A percentile compares a stretch with the other conserved stretches of the same genome.
These are phyloP conservation scores for Cladosporium colombiae DNA, from an alignment of 2,329 filamentous ascomycete species.

Conservation along the genomic window DNA sequence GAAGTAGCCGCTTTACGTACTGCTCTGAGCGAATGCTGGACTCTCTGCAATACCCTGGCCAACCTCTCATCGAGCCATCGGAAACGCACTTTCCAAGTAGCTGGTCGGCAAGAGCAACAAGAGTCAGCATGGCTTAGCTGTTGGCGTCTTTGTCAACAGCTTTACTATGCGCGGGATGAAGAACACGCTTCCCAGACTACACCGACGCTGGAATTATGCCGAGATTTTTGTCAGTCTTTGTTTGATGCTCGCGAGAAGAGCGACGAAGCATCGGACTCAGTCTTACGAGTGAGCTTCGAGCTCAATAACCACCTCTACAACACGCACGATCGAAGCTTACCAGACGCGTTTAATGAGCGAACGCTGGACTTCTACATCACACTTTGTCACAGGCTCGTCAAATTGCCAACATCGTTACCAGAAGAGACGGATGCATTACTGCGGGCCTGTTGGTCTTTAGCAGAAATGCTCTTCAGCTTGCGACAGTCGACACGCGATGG, in stretches of 20 bases:
- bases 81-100: conserved; percentile 73
- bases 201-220: conserved; percentile 79
- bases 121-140: conserved; percentile 92
- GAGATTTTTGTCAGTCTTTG: conserved; percentile 87
- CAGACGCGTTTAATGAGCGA: conserved; percentile 82
- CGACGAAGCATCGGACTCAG: conserved; percentile 79
- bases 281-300: conserved; percentile 89
- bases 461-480: conserved; percentile 90
- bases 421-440: conserved; percentile 84
- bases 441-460: conserved; percentile 83
- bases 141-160: conserved; percentile 86
- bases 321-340: conserved; percentile 80
- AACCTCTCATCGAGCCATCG: conserved; percentile 82
- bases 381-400: conserved; percentile 93
- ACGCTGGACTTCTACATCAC: conserved; percentile 95
- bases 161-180: conserved; percentile 80
- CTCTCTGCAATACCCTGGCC: conserved; percentile 85
- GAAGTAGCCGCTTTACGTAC: conserved; percentile 70
- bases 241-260: conserved; percentile 81
- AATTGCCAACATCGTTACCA: conserved; percentile 75
- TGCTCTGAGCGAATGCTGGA: conserved; percentile 88
- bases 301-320: conserved; percentile 95
- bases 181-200: conserved; percentile 67
- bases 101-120: conserved; percentile 72
- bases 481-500: conserved; percentile 78